Percentiles rank a stretch among this genome's conserved stretches.
Conservation (phyloP, 805 yeast genomes). For the Ogataea pilisensis region DNA sequence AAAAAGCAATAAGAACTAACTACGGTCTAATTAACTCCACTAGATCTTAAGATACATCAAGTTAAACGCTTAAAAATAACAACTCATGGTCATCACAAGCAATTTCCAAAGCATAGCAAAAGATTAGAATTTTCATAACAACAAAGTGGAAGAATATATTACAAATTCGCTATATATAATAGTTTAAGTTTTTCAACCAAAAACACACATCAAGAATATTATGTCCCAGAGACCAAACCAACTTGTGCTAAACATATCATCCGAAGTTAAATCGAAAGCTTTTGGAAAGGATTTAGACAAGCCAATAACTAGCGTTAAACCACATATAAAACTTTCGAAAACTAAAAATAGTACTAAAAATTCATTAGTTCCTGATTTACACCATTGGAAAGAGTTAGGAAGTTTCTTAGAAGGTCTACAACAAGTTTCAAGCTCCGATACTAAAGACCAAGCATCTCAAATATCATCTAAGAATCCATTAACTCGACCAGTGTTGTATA, state of each 20-base stretch:
- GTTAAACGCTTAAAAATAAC: too few relatives aligned
- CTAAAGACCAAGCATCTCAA: conserved; percentile 4
- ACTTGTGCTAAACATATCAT: conserved; percentile 15
- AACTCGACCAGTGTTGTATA: conserved; percentile 35
- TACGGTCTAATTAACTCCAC: too few relatives aligned
- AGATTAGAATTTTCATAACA: too few relatives aligned
- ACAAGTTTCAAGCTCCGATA: conserved; percentile 10
- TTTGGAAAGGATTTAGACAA: conserved; percentile 25
- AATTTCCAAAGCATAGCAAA: too few relatives aligned
- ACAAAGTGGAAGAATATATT: too few relatives aligned
- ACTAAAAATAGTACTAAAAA: conserved; percentile 11
- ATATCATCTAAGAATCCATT: conserved; percentile 31
- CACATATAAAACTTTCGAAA: conserved; percentile 4
- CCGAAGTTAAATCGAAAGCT: conserved; percentile 21
- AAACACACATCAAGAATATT: conserved; percentile 1
- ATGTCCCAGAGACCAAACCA: conserved; percentile 13
- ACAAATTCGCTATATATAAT: too few relatives aligned
- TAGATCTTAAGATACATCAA: too few relatives aligned
- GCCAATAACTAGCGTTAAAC: conserved; percentile 13
- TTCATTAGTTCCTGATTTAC: conserved; percentile 17
- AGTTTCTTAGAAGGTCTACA: conserved; percentile 30
- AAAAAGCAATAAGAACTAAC: too few relatives aligned
- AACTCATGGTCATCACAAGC: too few relatives aligned
- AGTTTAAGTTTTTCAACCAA: too few relatives aligned
- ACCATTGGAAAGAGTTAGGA: conserved; percentile 36